These are phyloP conservation scores for Claviceps purpurea DNA, from an alignment of 2,329 filamentous ascomycete genomes.

Conservation along the genomic window DNA sequence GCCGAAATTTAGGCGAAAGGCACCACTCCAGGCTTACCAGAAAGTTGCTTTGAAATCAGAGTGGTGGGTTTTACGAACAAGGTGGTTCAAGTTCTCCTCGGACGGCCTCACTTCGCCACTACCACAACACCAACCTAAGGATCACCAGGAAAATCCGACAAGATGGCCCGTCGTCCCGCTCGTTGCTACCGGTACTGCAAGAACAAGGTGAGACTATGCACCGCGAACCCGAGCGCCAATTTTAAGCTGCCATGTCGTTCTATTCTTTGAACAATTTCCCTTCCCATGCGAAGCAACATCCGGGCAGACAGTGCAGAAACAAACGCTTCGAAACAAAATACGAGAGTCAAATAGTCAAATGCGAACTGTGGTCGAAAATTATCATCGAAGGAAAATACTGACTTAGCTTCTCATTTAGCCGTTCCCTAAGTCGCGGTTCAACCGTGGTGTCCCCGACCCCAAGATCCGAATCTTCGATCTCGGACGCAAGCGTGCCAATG, in stretches of 20 bases:
- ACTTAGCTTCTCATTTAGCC: slow-evolving; percentile 38
- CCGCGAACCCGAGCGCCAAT: slow-evolving; percentile 4
- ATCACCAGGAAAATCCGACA: slow-evolving; percentile 47
- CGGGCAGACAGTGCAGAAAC: not conserved
- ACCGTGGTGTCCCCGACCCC: slow-evolving; percentile 88
- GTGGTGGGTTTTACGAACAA: slow-evolving; percentile 17
- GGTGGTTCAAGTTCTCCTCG: slow-evolving; percentile 16
- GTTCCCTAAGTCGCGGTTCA: slow-evolving; percentile 99
- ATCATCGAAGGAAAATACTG: not conserved
- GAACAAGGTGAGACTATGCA: slow-evolving; percentile 74
- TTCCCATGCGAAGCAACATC: not conserved
- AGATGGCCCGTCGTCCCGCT: slow-evolving; percentile 98
- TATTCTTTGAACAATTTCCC: not conserved
- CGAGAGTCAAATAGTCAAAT: not conserved
- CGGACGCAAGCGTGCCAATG: slow-evolving; percentile 93
- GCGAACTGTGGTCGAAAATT: not conserved
- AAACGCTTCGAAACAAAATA: not conserved
- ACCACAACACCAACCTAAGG: slow-evolving; percentile 22
- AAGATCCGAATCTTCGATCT: slow-evolving; percentile 97
- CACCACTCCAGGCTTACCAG: slow-evolving; percentile 18
- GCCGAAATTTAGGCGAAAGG: slow-evolving; percentile 23
- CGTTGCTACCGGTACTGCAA: slow-evolving; percentile 99
- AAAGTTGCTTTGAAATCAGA: slow-evolving; percentile 43
- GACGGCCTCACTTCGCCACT: slow-evolving; percentile 18
- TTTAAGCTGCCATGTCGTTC: not conserved